Percentiles rank a stretch among this genome's conserved stretches.
These are phyloP conservation scores for Fusarium robinianum DNA, from an alignment of 2,329 filamentous ascomycete species.

Conservation along the genomic window DNA sequence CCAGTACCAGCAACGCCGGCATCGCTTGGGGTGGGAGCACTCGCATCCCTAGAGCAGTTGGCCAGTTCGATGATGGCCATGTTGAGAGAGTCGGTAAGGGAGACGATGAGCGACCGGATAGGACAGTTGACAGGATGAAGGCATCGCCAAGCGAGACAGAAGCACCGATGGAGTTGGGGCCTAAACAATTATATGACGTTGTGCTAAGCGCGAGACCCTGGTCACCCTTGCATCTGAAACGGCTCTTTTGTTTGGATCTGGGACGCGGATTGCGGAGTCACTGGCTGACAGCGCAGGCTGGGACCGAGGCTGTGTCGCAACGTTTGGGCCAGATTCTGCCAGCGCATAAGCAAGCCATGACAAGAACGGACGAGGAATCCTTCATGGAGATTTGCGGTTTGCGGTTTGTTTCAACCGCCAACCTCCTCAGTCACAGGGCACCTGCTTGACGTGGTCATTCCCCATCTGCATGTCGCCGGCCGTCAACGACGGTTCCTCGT, in stretches of 20 bases:
- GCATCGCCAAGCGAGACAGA: constrained; percentile 15
- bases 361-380: neutral
- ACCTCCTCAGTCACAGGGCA: no score
- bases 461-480: no score
- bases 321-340: constrained; percentile 21
- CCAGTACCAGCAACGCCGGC: constrained; percentile 60
- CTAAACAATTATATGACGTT: constrained; percentile 33
- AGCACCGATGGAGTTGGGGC: constrained; percentile 20
- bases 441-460: no score
- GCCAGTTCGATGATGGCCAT: constrained; percentile 63
- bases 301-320: constrained; percentile 30
- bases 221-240: constrained; percentile 29
- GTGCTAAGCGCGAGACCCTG: constrained; percentile 36
- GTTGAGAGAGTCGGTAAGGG: constrained; percentile 43
- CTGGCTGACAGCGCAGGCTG: constrained; percentile 31
- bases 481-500: no score
- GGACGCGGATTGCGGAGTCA: constrained; percentile 19
- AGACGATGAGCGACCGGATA: constrained; percentile 4
- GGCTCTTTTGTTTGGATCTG: constrained; percentile 27
- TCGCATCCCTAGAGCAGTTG: constrained; percentile 62
- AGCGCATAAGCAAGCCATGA: constrained; percentile 22
- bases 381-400: no score
- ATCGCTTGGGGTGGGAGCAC: constrained; percentile 52
- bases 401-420: no score
- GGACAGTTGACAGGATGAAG: constrained; percentile 7